Evolutionary conservation across 1,284 basidiomycete genomes (phyloP).

Genomic region (Puccinia novopanici): DNA sequence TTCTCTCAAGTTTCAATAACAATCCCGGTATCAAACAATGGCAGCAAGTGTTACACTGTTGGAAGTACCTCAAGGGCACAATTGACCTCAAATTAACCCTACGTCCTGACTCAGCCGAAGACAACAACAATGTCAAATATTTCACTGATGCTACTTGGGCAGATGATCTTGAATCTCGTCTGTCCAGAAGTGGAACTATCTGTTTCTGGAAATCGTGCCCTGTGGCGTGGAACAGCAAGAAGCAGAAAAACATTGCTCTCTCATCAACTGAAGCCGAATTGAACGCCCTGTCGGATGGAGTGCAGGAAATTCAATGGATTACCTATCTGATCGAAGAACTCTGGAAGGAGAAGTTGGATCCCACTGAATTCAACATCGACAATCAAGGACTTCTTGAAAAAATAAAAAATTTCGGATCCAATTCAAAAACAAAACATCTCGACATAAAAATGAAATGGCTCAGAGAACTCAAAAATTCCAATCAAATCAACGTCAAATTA

Average conservation of each 20-base stretch:
- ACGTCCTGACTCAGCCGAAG: background rate
- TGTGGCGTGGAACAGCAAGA: background rate
- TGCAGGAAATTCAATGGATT: background rate
- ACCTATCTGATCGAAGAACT: background rate
- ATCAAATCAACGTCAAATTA: background rate
- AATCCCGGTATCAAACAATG: background rate
- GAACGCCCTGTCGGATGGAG: background rate
- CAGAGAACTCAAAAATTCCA: background rate
- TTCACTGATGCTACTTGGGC: background rate
- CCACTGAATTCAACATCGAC: background rate
- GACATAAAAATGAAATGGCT: conserved; percentile 10
- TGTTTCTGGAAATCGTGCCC: background rate
- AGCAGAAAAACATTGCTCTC: background rate
- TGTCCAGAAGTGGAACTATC: background rate
- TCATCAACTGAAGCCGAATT: background rate
- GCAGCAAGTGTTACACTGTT: background rate
- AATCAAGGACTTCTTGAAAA: background rate
- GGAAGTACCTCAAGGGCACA: background rate
- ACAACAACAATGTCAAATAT: background rate
- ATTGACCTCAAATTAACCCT: background rate
- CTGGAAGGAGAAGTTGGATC: background rate
- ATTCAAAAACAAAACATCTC: background rate
- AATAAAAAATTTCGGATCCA: background rate
- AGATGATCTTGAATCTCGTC: background rate
- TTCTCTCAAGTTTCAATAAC: background rate